phyloP scores from a whole-genome alignment of 768 basidiomycete genomes.

The Hygrocybe punicea region DNA sequence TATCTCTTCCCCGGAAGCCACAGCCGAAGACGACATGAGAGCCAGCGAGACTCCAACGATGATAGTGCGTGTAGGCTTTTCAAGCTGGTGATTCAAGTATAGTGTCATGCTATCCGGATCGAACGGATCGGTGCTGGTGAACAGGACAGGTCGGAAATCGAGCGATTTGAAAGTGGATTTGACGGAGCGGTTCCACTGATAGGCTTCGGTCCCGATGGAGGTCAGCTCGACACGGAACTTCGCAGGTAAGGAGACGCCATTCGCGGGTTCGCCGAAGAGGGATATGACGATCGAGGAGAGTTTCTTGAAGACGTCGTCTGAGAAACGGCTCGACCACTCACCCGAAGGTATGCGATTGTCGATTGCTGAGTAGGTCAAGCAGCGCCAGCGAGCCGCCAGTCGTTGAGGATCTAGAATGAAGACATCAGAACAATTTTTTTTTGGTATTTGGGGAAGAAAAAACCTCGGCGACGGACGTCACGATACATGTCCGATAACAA shows the following conservation, averaged over 20 bases:
- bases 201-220: background rate
- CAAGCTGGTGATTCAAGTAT: background rate
- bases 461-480: background rate
- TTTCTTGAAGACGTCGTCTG: background rate
- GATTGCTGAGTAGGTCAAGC: constrained; percentile 2
- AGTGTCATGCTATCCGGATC: background rate
- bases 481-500: background rate
- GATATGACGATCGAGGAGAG: background rate
- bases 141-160: constrained; percentile 5
- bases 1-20: background rate
- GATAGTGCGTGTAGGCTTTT: background rate
- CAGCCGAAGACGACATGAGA: constrained; percentile 1
- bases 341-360: background rate
- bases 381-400: constrained; percentile 3
- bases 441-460: background rate
- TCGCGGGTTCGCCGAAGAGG: background rate
- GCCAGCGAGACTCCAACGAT: constrained; percentile 1
- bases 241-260: background rate
- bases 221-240: background rate
- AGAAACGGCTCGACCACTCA: background rate
- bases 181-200: background rate
- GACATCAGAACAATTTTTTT: background rate
- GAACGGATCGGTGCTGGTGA: constrained; percentile 1
- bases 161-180: constrained; percentile 1
- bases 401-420: background rate